phyloP scores from a whole-genome alignment of 805 yeast species.

The Candida argentea region DNA sequence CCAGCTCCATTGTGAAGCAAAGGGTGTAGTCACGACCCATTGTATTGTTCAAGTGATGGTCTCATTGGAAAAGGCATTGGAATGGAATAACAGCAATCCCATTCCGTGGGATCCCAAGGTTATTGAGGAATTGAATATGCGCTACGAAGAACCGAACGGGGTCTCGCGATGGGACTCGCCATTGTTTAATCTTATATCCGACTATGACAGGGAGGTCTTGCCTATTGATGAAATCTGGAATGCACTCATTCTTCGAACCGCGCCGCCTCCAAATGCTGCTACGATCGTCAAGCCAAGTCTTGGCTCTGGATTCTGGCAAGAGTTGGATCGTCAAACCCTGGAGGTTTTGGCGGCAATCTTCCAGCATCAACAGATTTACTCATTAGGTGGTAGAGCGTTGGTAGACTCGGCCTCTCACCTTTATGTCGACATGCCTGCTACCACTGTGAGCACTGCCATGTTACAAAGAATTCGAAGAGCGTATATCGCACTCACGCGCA shows the following conservation, averaged over 20 bases:
- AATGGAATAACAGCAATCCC: slow-evolving; percentile 44
- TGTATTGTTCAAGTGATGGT: slow-evolving; percentile 75
- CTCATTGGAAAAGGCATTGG: slow-evolving; percentile 48
- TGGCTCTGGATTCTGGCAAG: slow-evolving; percentile 64
- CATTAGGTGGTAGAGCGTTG: slow-evolving; percentile 40
- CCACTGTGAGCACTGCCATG: slow-evolving; percentile 58
- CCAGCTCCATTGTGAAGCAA: slow-evolving; percentile 90
- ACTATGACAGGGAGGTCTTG: slow-evolving; percentile 35
- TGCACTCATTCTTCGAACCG: slow-evolving; percentile 46
- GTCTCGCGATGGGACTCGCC: slow-evolving; percentile 93
- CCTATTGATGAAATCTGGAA: slow-evolving; percentile 64
- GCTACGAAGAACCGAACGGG: slow-evolving; percentile 91
- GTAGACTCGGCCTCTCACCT: slow-evolving; percentile 34
- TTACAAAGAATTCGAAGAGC: slow-evolving; percentile 78
- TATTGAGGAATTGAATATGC: slow-evolving; percentile 58
- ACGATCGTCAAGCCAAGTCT: slow-evolving; percentile 76
- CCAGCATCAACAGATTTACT: slow-evolving; percentile 47
- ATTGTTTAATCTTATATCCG: slow-evolving; percentile 56
- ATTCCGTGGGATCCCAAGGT: slow-evolving; percentile 57
- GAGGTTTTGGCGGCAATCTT: slow-evolving; percentile 51
- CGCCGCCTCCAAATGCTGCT: slow-evolving; percentile 75
- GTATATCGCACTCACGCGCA: slow-evolving; percentile 69
- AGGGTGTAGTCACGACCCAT: slow-evolving; percentile 69
- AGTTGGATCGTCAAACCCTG: slow-evolving; percentile 64
- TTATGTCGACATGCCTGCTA: slow-evolving; percentile 53